Conservation (phyloP, 306 rosid species). For the Gleditsia sinensis region DNA sequence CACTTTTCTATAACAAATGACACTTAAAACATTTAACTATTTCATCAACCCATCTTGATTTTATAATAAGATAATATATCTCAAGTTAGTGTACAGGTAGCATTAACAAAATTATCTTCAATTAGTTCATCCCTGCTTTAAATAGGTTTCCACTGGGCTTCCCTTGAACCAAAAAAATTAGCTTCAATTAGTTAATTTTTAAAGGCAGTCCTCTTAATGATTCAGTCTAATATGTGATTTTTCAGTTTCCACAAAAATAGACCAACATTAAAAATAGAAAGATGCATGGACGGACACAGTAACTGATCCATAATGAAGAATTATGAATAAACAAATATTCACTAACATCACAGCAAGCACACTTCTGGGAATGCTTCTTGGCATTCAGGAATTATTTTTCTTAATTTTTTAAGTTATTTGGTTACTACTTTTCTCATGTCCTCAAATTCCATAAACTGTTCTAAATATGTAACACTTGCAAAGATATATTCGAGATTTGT, state of each 20-base stretch:
- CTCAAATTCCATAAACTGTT: not conserved
- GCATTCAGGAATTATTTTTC: not conserved
- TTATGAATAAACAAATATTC: not conserved
- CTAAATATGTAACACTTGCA: not conserved
- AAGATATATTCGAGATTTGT: too few relatives aligned
- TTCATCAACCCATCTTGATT: too few relatives aligned
- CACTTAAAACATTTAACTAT: too few relatives aligned
- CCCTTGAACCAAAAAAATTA: too few relatives aligned
- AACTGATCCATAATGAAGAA: not conserved
- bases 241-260: not conserved
- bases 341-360: not conserved
- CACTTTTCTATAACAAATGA: too few relatives aligned
- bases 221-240: too few relatives aligned
- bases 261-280: not conserved
- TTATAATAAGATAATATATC: too few relatives aligned
- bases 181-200: too few relatives aligned
- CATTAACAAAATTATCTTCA: too few relatives aligned
- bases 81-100: not conserved
- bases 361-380: not conserved
- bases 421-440: not conserved
- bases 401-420: not conserved
- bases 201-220: too few relatives aligned
- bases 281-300: not conserved
- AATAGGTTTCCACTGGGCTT: too few relatives aligned
- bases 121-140: too few relatives aligned